These are phyloP conservation scores for Nannochloropsis granulata DNA, from an alignment of 108 stramenopile genomes.

Conservation along the genomic window DNA sequence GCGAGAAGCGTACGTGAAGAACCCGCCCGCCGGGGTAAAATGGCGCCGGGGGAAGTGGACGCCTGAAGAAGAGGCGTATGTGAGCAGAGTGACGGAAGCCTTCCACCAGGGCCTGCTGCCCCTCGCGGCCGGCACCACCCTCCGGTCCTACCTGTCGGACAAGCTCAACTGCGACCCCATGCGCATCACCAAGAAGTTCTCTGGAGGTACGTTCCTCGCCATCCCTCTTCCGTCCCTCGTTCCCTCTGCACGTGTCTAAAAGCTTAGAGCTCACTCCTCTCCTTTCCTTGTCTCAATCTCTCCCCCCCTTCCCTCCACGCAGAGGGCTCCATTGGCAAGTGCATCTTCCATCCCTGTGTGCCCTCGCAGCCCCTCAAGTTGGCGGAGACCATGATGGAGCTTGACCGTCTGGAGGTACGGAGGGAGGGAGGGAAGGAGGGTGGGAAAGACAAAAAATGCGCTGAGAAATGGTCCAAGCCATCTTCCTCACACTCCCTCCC, in stretches of 20 bases:
- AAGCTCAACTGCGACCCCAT: conserved; percentile 81
- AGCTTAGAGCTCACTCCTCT: too few species aligned
- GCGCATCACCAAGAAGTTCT: conserved; percentile 83
- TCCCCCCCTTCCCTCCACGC: background rate
- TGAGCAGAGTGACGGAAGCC: too few species aligned
- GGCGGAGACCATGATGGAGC: background rate
- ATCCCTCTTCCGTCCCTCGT: too few species aligned
- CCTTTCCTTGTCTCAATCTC: too few species aligned
- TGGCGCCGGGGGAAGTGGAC: too few species aligned
- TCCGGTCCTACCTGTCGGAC: conserved; percentile 66
- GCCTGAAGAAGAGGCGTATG: too few species aligned
- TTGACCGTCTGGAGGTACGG: background rate
- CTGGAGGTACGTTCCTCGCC: conserved; percentile 28
- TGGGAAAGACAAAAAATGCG: too few species aligned
- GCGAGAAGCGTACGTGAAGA: too few species aligned
- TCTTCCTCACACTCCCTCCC: background rate
- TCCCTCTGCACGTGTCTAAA: too few species aligned
- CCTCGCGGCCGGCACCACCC: conserved; percentile 45
- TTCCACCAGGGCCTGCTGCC: conserved; percentile 13
- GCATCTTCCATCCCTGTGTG: background rate
- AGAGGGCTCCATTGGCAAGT: background rate
- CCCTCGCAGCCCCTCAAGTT: background rate
- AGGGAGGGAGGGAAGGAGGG: background rate
- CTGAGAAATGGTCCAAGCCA: too few species aligned
- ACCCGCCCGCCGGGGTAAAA: too few species aligned